Percentiles rank a stretch among this genome's conserved stretches.
Evolutionary conservation across 2,329 filamentous ascomycete species (phyloP).

Genomic region (Ceratocystis colombiana): DNA sequence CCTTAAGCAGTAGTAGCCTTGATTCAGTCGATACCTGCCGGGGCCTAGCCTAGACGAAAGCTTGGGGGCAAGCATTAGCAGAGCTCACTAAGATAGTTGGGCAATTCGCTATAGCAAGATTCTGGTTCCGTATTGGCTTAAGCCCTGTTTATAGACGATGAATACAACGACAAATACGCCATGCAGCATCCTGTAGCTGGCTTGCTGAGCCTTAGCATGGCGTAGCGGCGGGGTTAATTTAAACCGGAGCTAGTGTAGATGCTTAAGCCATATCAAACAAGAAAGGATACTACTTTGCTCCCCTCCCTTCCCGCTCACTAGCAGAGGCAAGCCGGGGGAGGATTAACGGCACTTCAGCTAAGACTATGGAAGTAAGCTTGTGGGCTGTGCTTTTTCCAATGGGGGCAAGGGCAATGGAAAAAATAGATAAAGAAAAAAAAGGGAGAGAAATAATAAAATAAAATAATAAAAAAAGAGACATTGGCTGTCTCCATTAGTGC

Average conservation of each 20-base stretch:
- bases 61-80: too few species aligned
- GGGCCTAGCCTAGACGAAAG: too few species aligned
- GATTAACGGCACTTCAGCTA: neutral
- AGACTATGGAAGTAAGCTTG: conserved; percentile 10
- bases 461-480: neutral
- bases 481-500: neutral
- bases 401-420: neutral
- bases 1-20: too few species aligned
- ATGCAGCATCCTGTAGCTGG: neutral
- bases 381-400: neutral
- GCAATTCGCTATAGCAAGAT: neutral
- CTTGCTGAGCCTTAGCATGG: neutral
- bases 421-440: neutral
- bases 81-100: neutral
- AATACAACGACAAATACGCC: too few species aligned
- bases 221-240: neutral
- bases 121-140: neutral
- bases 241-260: neutral
- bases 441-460: neutral
- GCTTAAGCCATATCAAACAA: neutral
- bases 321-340: neutral
- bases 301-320: neutral
- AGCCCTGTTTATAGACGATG: neutral
- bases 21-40: too few species aligned
- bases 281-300: neutral